These are phyloP conservation scores for Trametes punicea DNA, from an alignment of 768 basidiomycete genomes.

Conservation along the genomic window DNA sequence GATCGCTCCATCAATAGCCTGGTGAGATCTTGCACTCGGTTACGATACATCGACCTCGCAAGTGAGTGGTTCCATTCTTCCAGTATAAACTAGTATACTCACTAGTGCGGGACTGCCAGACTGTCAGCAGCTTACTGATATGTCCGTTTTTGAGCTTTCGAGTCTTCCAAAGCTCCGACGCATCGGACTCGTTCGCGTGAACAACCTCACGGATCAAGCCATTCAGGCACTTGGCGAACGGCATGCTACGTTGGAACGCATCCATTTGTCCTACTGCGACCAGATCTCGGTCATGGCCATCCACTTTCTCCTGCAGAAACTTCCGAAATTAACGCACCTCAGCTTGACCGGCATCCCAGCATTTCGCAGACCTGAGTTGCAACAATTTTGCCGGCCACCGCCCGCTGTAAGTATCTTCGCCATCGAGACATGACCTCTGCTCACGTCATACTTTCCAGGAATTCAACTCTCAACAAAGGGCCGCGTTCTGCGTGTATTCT, in stretches of 20 bases:
- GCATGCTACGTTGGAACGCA: constrained; percentile 85
- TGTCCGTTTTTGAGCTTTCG: constrained; percentile 90
- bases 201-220: constrained; percentile 90
- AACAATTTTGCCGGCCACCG: constrained; percentile 85
- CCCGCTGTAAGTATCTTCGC: constrained; percentile 61
- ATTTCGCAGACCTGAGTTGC: constrained; percentile 81
- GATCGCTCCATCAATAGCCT: constrained; percentile 83
- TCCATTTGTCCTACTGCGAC: constrained; percentile 97
- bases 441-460: constrained; percentile 47
- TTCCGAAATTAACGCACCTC: constrained; percentile 91
- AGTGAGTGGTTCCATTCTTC: constrained; percentile 49
- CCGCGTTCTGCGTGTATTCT: constrained; percentile 95
- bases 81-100: not conserved
- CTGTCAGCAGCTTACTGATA: constrained; percentile 84
- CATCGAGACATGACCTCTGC: not conserved
- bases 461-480: constrained; percentile 85
- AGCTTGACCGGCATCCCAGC: constrained; percentile 96
- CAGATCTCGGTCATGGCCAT: constrained; percentile 90
- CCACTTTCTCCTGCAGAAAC: constrained; percentile 81
- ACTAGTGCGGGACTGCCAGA: constrained; percentile 40
- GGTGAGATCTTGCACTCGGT: constrained; percentile 80
- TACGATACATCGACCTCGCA: constrained; percentile 95
- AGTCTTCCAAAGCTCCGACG: constrained; percentile 86
- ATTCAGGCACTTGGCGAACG: constrained; percentile 86
- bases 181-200: constrained; percentile 92